Evolutionary conservation across 2,329 filamentous ascomycete genomes (phyloP), one percentile per base, ranked within the genome.

Genomic region (Ceratocystis ficicola): DNA sequence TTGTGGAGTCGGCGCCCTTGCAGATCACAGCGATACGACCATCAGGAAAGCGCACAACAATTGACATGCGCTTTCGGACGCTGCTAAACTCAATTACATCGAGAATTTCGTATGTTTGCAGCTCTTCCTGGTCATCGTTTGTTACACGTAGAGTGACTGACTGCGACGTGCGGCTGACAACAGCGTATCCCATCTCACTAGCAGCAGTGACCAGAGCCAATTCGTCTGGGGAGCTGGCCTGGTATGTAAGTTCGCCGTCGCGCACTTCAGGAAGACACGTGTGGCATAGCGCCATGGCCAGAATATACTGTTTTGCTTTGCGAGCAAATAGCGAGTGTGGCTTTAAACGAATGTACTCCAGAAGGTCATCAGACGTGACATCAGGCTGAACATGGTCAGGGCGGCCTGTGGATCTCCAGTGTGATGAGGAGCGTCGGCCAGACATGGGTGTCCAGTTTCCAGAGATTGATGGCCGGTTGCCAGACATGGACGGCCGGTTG

Each of bases 11-110:
- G 2, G 92, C 92, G 5, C 92, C 92, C 74, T 96, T 96, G 76
- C 89, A 94, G 69, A 96, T 86, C 1, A 96, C 78, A 71, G 87
- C 92, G 62, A 95, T 86, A 15, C 87, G 84, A 1, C 86, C 84
- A 71, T 95, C 88, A 0, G 92, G 91, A 73, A 89, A 91, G n/a
- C 89, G 86, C 1, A 96, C 84, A 30, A 96, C 76, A 52, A 96
- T 85, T 0, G 91, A 93, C 92, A 96, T 96, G 50, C 92, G 83
- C 76, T 96, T 96, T 28, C 92, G 82, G 68, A 87, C 85, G 75
- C 89, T 95, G 68, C 88, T 94, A 71, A 96, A 96, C 72, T 96
- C 92, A 67, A 96, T 90, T 3, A 95, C 82, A 71, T 96, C 90
- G 41, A 96, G 76, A 3, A 96, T 82, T 68, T 95, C 84, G 70